These are phyloP conservation scores for Neurospora sp. DNA, from an alignment of 495 filamentous ascomycete genomes.

Conservation along the genomic window DNA sequence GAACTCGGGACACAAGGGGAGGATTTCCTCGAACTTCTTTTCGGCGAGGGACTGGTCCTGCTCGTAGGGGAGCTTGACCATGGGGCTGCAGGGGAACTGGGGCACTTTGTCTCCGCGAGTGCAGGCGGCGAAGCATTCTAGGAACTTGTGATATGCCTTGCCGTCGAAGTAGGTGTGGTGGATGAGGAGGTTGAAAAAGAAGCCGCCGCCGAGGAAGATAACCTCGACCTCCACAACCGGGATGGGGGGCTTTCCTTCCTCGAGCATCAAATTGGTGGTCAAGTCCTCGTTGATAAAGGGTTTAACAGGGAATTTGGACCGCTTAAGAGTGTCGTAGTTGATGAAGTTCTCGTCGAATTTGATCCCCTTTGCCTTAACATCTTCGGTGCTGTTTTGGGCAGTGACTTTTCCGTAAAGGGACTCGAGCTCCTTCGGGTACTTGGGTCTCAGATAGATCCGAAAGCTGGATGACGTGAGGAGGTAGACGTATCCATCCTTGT, in stretches of 20 bases:
- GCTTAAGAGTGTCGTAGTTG: conserved; percentile 16
- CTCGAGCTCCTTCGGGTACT: background rate
- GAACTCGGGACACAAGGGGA: conserved; percentile 12
- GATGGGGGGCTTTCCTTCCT: conserved; percentile 10
- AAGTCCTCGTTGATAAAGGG: conserved; percentile 17
- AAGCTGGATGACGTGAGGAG: background rate
- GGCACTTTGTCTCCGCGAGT: conserved; percentile 11
- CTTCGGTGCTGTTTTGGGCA: background rate
- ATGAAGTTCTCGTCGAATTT: background rate
- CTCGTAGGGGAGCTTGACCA: background rate
- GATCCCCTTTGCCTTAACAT: conserved; percentile 5
- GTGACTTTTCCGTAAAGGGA: background rate
- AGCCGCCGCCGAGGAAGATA: conserved; percentile 20
- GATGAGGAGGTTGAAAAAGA: conserved; percentile 25
- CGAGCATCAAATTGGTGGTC: conserved; percentile 8
- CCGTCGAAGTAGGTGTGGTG: conserved; percentile 27
- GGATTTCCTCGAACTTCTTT: conserved; percentile 14
- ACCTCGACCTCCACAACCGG: conserved; percentile 23
- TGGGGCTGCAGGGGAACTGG: background rate
- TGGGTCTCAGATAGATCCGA: background rate
- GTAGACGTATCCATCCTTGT: background rate
- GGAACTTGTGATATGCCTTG: conserved; percentile 38
- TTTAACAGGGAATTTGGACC: conserved; percentile 20
- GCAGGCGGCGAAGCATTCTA: conserved; percentile 34
- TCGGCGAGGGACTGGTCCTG: conserved; percentile 6